Base-by-base conservation (phyloP, 305 asterid genomes). In the Fraxinus dipetala region DNA sequence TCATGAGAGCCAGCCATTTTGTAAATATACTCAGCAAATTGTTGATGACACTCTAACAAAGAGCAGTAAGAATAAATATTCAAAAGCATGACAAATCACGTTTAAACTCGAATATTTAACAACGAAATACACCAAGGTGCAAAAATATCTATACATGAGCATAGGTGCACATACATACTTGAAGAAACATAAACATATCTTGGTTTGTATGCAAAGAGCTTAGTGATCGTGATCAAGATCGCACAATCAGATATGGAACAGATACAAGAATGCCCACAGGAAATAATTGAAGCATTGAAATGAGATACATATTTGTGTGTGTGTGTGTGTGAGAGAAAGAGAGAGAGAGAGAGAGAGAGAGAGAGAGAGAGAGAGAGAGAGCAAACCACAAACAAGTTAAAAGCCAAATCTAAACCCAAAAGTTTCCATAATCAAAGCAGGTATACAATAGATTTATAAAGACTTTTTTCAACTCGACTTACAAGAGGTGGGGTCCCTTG, bases 401-500 rank as follows among this genome's bases (percentile, higher is more conserved):
- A 72, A 72, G 76, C 22, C 5, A 72, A 72, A 32, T 18, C 43
- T 32, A 1, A 32, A 72, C 11, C 43, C 11, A 72, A 16, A 32
- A 72, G 43, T 31, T 32, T 70, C 3, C 11, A 16, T 32, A 5
- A 72, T 31, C 76, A 32, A 16, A 31, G 76, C 76, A 31, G 76
- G 13, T 72, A 34, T 72, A 32, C 14, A 13, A 69, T 28, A 69
- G 75, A 69, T 14, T 31, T 13, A 30, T n/a, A 36, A 78, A 81
- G 80, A 38, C 38, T 72, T 54, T 26, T 72, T 74, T 73, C 16
- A 80, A 22, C 76, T 83, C 82, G 84, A 91, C 98, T 89, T 91
- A 95, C 99, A 79, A 97, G 97, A 75, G 99, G 98, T 69, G 98
- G 99, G 84, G 99, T 97, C 90, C 99, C 98, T 85, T 97, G 99